Evolutionary conservation across 1,284 basidiomycete genomes (phyloP).

Genomic region (Ustilago bromivora): DNA sequence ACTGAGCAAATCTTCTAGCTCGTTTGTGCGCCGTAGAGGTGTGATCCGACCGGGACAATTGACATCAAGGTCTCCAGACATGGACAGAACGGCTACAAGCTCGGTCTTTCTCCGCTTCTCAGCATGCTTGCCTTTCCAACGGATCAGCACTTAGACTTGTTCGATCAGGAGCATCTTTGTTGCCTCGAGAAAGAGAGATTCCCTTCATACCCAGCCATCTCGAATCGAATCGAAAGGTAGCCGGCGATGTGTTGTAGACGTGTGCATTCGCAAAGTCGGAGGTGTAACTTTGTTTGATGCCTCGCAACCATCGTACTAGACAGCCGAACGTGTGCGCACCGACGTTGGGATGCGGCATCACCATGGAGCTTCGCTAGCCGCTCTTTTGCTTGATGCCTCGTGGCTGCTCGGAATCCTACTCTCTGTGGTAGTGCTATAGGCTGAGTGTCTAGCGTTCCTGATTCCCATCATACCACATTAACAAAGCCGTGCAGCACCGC

Average conservation of each 20-base stretch:
- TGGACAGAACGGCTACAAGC: too few species aligned
- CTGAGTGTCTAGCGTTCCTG: neutral
- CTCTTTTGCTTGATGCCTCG: neutral
- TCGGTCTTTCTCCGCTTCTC: too few species aligned
- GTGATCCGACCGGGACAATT: too few species aligned
- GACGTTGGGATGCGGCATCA: neutral
- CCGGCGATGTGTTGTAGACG: neutral
- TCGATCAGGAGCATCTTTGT: too few species aligned
- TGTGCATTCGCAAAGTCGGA: neutral
- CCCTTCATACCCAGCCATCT: neutral
- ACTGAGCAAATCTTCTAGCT: too few species aligned
- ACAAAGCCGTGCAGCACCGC: too few species aligned
- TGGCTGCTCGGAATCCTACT: conserved; percentile 2
- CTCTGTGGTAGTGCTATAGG: too few species aligned
- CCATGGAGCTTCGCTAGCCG: neutral
- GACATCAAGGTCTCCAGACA: too few species aligned
- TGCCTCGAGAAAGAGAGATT: neutral
- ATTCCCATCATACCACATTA: too few species aligned
- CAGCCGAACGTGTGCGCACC: neutral
- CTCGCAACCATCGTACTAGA: neutral
- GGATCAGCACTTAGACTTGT: too few species aligned
- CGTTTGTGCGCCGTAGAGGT: neutral
- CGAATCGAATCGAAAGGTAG: neutral
- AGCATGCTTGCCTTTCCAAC: too few species aligned
- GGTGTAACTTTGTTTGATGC: conserved; percentile 1